phyloP scores from a whole-genome alignment of 2,329 filamentous ascomycete genomes.

The Phialophora tarda region DNA sequence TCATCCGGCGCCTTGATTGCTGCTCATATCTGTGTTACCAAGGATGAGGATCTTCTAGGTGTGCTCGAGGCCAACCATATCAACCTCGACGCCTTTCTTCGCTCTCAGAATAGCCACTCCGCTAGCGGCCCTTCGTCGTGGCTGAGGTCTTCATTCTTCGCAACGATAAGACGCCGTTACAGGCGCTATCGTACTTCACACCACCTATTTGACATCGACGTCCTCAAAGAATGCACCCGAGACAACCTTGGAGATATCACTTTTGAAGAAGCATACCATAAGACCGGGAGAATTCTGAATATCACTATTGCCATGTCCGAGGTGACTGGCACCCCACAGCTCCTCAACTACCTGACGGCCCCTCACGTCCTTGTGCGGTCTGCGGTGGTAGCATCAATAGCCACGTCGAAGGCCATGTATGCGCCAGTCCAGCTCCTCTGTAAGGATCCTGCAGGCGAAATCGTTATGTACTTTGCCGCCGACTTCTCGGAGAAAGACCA shows the following conservation, averaged over 20 bases:
- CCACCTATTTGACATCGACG: slow-evolving; percentile 81
- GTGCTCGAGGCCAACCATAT: slow-evolving; percentile 72
- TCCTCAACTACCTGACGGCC: slow-evolving; percentile 91
- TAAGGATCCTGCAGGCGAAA: slow-evolving; percentile 75
- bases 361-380: slow-evolving; percentile 97
- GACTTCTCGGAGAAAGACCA: slow-evolving; percentile 36
- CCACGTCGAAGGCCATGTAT: slow-evolving; percentile 76
- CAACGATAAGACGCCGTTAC: slow-evolving; percentile 70
- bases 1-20: slow-evolving; percentile 87
- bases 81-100: slow-evolving; percentile 79
- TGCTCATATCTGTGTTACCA: slow-evolving; percentile 76
- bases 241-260: slow-evolving; percentile 84
- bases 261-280: slow-evolving; percentile 94
- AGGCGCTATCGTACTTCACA: slow-evolving; percentile 70
- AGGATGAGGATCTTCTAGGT: slow-evolving; percentile 75
- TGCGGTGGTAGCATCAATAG: slow-evolving; percentile 87
- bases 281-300: slow-evolving; percentile 89
- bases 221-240: slow-evolving; percentile 81
- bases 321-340: slow-evolving; percentile 76
- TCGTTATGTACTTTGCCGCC: slow-evolving; percentile 48
- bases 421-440: slow-evolving; percentile 77
- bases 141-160: slow-evolving; percentile 71
- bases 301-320: slow-evolving; percentile 90
- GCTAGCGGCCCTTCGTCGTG: slow-evolving; percentile 17
- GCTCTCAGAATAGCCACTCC: slow-evolving; percentile 53